Evolutionary conservation across 345 rosid species (phyloP).

Genomic region (Raphanus raphanistrum): DNA sequence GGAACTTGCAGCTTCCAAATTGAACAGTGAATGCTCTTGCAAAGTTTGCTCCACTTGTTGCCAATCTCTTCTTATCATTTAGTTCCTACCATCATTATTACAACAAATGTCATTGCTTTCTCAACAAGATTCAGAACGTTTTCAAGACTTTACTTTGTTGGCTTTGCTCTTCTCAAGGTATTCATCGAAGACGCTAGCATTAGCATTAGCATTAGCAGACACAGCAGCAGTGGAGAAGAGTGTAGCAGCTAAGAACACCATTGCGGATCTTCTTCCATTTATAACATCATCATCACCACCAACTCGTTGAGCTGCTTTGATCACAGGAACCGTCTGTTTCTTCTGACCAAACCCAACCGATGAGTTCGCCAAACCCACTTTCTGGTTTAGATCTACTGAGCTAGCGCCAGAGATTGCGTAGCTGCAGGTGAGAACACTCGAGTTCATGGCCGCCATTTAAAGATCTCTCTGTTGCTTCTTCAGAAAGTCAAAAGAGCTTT

Average conservation of each 20-base stretch:
- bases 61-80: constrained; percentile 95
- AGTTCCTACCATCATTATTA: constrained; percentile 51
- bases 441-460: constrained; percentile 81
- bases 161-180: constrained; percentile 94
- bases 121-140: neutral
- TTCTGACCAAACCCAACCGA: constrained; percentile 42
- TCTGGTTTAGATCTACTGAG: constrained; percentile 63
- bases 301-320: constrained; percentile 64
- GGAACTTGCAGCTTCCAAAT: constrained; percentile 95
- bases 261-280: constrained; percentile 76
- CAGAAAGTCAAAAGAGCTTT: constrained; percentile 1
- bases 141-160: constrained; percentile 67
- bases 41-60: constrained; percentile 96
- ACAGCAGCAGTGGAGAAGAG: constrained; percentile 66
- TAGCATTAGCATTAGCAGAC: constrained; percentile 66
- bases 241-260: constrained; percentile 69
- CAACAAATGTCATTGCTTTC: neutral
- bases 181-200: constrained; percentile 81
- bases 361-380: constrained; percentile 47
- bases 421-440: constrained; percentile 82
- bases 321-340: constrained; percentile 54
- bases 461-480: neutral
- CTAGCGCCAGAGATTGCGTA: constrained; percentile 63
- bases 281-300: constrained; percentile 36
- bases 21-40: constrained; percentile 92